These are phyloP conservation scores for Xanthoconium purpureum DNA, from an alignment of 768 basidiomycete genomes.

Conservation along the genomic window DNA sequence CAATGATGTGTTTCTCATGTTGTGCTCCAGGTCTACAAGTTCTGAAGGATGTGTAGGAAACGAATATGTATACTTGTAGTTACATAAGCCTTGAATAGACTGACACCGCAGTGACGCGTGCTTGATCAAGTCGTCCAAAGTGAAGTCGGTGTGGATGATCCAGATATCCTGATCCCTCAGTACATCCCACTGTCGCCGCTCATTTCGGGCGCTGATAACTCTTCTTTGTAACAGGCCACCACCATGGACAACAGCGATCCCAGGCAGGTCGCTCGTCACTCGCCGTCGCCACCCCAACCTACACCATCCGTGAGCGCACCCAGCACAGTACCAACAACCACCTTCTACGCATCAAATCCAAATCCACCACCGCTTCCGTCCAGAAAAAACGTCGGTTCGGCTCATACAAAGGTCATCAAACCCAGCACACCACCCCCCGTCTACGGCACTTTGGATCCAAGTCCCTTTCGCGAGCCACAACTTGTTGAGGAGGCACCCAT, in stretches of 20 bases:
- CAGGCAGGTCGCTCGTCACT: slow-evolving; percentile 33
- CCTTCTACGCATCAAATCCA: slow-evolving; percentile 32
- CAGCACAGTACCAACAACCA: slow-evolving; percentile 25
- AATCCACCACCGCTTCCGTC: slow-evolving; percentile 37
- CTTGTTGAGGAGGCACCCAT: slow-evolving; percentile 45
- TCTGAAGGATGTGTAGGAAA: slow-evolving; percentile 20
- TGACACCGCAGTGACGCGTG: slow-evolving; percentile 21
- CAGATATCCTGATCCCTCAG: slow-evolving; percentile 16
- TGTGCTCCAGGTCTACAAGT: slow-evolving; percentile 39
- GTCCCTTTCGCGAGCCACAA: slow-evolving; percentile 53
- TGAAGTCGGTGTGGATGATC: slow-evolving; percentile 10
- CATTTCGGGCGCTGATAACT: slow-evolving; percentile 9
- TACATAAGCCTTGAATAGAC: slow-evolving; percentile 24
- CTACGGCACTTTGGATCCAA: slow-evolving; percentile 23
- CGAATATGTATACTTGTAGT: slow-evolving; percentile 13
- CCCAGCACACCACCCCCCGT: slow-evolving; percentile 27
- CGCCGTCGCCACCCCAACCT: slow-evolving; percentile 43
- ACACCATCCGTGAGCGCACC: slow-evolving; percentile 33
- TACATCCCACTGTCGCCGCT: not conserved
- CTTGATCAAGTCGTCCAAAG: slow-evolving; percentile 15
- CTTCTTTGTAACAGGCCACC: not conserved
- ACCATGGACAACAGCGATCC: slow-evolving; percentile 50
- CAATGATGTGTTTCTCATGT: not conserved
- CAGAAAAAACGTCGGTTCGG: slow-evolving; percentile 34
- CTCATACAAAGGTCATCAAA: slow-evolving; percentile 35